Evolutionary conservation across 2,329 filamentous ascomycete species (phyloP).

Genomic region (Neonectria coccinea): DNA sequence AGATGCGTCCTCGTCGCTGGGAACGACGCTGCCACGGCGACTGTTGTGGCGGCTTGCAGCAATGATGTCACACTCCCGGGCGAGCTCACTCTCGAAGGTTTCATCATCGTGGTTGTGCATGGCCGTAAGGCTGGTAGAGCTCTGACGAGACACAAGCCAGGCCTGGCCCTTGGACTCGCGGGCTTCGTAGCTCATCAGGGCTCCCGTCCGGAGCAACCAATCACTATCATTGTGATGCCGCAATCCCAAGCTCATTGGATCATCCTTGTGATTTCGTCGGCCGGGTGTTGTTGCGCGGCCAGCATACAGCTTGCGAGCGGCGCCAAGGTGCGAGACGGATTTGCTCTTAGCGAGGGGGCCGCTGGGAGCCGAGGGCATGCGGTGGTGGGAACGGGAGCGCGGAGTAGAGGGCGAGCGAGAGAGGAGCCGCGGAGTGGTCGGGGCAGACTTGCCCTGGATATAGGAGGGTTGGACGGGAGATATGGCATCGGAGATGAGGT

Average conservation of each 20-base stretch:
- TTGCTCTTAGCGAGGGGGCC: constrained; percentile 68
- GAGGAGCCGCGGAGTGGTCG: constrained; percentile 73
- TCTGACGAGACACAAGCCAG: constrained; percentile 75
- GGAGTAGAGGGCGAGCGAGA: constrained; percentile 66
- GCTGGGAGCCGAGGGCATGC: constrained; percentile 53
- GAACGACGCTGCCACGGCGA: constrained; percentile 59
- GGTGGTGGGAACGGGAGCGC: constrained; percentile 59
- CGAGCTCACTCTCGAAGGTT: constrained; percentile 63
- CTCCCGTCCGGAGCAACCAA: constrained; percentile 74
- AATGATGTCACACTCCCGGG: constrained; percentile 60
- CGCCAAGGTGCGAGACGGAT: constrained; percentile 68
- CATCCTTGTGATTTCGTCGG: constrained; percentile 49
- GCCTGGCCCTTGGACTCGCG: constrained; percentile 76
- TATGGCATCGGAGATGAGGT: constrained; percentile 56
- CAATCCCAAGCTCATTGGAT: constrained; percentile 41
- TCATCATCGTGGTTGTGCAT: constrained; percentile 65
- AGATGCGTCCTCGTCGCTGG: constrained; percentile 53
- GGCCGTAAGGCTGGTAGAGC: constrained; percentile 71
- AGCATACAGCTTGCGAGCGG: constrained; percentile 40
- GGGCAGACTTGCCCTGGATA: constrained; percentile 71
- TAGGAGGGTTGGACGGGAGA: constrained; percentile 61
- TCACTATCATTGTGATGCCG: constrained; percentile 65
- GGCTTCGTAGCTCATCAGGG: constrained; percentile 70
- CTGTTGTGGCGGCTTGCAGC: constrained; percentile 59
- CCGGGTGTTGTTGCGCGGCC: constrained; percentile 53